Percentiles rank a stretch among this genome's conserved stretches.
Evolutionary conservation across 345 rosid species (phyloP).

Genomic region (Laguncularia racemosa): DNA sequence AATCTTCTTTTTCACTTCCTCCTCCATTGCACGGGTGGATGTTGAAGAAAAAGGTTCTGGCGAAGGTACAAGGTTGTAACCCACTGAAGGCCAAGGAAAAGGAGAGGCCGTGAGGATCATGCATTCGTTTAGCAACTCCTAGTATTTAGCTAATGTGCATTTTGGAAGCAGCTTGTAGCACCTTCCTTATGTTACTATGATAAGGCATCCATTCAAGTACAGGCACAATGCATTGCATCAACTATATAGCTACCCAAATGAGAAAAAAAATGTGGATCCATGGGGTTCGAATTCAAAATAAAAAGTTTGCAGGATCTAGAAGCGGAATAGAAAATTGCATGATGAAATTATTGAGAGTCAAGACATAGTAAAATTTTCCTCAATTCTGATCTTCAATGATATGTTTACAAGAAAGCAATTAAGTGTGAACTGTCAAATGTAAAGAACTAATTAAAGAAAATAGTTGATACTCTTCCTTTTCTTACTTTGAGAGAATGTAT

Average conservation of each 20-base stretch:
- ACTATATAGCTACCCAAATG: too few relatives aligned
- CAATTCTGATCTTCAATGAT: too few relatives aligned
- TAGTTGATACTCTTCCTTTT: neutral
- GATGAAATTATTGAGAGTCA: too few relatives aligned
- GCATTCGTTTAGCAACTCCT: neutral
- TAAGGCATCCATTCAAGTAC: too few relatives aligned
- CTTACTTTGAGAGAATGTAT: neutral
- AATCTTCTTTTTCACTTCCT: slow-evolving; percentile 36
- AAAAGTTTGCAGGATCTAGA: too few relatives aligned
- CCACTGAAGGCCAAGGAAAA: slow-evolving; percentile 31
- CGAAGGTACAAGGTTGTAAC: slow-evolving; percentile 29
- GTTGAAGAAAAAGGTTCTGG: slow-evolving; percentile 22
- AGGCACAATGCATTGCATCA: too few relatives aligned
- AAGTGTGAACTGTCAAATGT: neutral
- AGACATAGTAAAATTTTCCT: too few relatives aligned
- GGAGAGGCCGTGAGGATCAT: neutral
- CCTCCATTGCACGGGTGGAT: slow-evolving; percentile 37
- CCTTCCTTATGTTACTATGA: too few relatives aligned
- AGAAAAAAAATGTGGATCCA: too few relatives aligned
- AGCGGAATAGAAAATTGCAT: too few relatives aligned
- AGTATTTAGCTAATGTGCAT: neutral
- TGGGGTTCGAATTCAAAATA: too few relatives aligned
- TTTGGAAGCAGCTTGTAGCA: neutral
- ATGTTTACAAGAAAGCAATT: neutral
- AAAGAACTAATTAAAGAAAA: neutral